Base-by-base conservation (phyloP, 495 filamentous ascomycete species). In the Podospora pseudopauciseta region DNA sequence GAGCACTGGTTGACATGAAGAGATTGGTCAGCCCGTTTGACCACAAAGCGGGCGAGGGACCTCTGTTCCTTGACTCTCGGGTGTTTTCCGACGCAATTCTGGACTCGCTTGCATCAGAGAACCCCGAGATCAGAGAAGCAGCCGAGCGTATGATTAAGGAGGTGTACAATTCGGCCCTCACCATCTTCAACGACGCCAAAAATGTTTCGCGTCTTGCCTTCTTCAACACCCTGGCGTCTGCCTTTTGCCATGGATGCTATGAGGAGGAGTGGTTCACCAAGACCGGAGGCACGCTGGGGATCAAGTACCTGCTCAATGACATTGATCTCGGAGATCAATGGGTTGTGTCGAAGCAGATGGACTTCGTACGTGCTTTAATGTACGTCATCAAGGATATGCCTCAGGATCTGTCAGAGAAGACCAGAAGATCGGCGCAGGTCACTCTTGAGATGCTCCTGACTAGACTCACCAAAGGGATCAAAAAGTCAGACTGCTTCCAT, bases 361-460 rank as follows among this genome's bases (percentile, higher is more conserved):
- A 97, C 39, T 92, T 97, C 71, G 88, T 92, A 54, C 87, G 91
- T 34, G 92, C 92, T 15, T 81, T 99, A 62, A 88, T 96, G 80
- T 97, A 96, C 81, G 93, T 97, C 71, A 91, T 98, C 79, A 98
- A 99, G 76, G 96, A 99, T 77, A 95, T 97, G 82, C 94, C 96
- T 2, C 81, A 89, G 49, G 96, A 98, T 75, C 84, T 98, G 0
- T 92, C 96, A 11, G 92, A 94, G 27, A 90, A 88, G 71, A 97
- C 94, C 2, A 85, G 96, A 4, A 80, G 87, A 26, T 89, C 88
- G 63, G 93, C 96, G 3, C 90, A 93, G 76, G 86, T 89, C 3
- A 96, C 93, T 0, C 80, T 98, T 57, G 89, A 94, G 66, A 81
- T 90, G 53, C 86, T 98, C 16, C 78, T 98, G 13, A 83, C 85